These are phyloP conservation scores for Suillus plorans DNA, from an alignment of 768 basidiomycete genomes.

Conservation along the genomic window DNA sequence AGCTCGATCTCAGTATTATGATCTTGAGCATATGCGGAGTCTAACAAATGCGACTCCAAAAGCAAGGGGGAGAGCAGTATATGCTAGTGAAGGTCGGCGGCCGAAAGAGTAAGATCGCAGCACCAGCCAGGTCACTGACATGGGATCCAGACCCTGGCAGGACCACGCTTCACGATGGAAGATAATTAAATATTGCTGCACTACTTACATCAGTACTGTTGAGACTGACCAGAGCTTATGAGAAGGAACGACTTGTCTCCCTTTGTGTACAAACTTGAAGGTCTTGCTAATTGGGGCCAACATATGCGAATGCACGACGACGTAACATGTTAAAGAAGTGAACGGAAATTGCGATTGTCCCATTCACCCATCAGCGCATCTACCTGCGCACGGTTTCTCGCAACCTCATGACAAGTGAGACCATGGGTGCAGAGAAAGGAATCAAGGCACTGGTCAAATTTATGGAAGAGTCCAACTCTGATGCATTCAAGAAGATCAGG, in stretches of 20 bases:
- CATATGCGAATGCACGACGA: too few species aligned
- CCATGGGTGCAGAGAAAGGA: too few species aligned
- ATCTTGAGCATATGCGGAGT: background rate
- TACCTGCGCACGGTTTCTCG: too few species aligned
- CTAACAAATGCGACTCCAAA: background rate
- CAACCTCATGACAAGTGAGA: too few species aligned
- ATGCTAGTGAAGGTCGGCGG: background rate
- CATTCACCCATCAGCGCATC: too few species aligned
- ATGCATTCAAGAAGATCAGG: too few species aligned
- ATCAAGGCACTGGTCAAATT: too few species aligned
- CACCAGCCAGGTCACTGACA: background rate
- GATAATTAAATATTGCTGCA: background rate
- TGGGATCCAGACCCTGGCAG: background rate
- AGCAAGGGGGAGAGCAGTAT: background rate
- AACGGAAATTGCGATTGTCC: too few species aligned
- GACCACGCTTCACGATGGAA: background rate
- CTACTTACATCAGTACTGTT: background rate
- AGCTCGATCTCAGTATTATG: background rate
- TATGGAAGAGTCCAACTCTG: too few species aligned
- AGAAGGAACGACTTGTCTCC: background rate
- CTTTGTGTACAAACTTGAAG: too few species aligned
- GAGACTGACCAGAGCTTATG: background rate
- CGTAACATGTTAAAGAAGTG: too few species aligned
- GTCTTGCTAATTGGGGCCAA: too few species aligned
- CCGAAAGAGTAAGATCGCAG: background rate